Percentiles rank a stretch among this genome's conserved stretches.
Conservation (phyloP, 1,139 yeast genomes). For the Geotrichum macrosporum region DNA sequence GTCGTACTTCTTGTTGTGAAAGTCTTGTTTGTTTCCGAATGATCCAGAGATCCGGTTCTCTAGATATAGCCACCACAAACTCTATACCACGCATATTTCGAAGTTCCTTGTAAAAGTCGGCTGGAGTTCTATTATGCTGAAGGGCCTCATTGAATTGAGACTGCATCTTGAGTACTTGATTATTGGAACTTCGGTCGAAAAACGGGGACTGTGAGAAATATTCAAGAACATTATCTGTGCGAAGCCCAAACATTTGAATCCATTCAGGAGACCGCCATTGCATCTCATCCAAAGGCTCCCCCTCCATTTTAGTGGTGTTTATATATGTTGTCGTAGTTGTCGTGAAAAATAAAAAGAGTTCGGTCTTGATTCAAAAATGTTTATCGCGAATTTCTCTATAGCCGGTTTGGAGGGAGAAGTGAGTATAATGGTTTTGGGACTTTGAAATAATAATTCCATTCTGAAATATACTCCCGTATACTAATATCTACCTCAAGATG, state of each 20-base stretch:
- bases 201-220: constrained; percentile 93
- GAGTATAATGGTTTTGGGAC: no score
- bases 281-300: constrained; percentile 61
- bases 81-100: constrained; percentile 81
- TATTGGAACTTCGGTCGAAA: constrained; percentile 88
- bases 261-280: constrained; percentile 99
- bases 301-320: constrained; percentile 14
- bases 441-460: no score
- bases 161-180: constrained; percentile 94
- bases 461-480: no score
- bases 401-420: no score
- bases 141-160: constrained; percentile 72
- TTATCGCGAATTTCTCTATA: no score
- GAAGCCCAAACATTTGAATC: constrained; percentile 76
- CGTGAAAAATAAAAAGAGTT: no score
- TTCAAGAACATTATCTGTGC: constrained; percentile 85
- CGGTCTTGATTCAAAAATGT: no score
- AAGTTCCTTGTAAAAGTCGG: constrained; percentile 49
- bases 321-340: no score
- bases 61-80: constrained; percentile 64
- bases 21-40: constrained; percentile 73
- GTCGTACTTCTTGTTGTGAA: constrained; percentile 48
- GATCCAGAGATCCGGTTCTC: constrained; percentile 93
- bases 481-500: no score
- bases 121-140: constrained; percentile 12